A percentile compares a stretch with the other conserved stretches of the same genome.
These are phyloP conservation scores for Combretum micranthum DNA, from an alignment of 345 rosid species.

Conservation along the genomic window DNA sequence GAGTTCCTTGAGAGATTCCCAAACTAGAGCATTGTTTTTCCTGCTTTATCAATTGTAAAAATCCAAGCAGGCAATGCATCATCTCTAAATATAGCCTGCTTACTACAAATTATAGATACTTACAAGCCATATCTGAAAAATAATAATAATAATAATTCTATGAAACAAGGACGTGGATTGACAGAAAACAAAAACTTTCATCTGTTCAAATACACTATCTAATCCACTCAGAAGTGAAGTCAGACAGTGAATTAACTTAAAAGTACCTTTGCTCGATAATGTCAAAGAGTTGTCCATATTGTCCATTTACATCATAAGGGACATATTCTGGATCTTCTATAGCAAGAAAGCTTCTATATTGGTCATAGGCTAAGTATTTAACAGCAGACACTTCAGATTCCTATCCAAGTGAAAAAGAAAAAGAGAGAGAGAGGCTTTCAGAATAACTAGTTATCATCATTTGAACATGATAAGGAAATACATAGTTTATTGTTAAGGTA, in stretches of 20 bases:
- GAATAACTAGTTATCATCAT: neutral
- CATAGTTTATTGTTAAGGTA: too few relatives aligned
- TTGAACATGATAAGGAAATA: too few relatives aligned
- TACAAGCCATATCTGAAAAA: too few relatives aligned
- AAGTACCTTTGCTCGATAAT: conserved; percentile 62
- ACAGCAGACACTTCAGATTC: conserved; percentile 87
- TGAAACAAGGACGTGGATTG: too few relatives aligned
- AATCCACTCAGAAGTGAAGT: too few relatives aligned
- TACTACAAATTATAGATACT: too few relatives aligned
- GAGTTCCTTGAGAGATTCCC: neutral
- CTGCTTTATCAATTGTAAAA: too few relatives aligned
- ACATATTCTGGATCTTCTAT: conserved; percentile 70
- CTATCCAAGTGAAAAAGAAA: conserved; percentile 27
- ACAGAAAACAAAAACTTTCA: neutral
- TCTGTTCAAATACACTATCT: too few relatives aligned
- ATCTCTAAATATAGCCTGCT: too few relatives aligned
- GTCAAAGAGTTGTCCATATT: conserved; percentile 68
- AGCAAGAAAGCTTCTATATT: conserved; percentile 55
- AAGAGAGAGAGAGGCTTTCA: neutral
- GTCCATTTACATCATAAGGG: conserved; percentile 65
- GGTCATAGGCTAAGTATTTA: conserved; percentile 55
- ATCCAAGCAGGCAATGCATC: too few relatives aligned
- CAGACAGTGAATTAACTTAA: neutral
- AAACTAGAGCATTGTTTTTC: neutral
- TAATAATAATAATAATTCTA: too few relatives aligned